A percentile compares a stretch with the other conserved stretches of the same genome.
These are phyloP conservation scores for Fusarium goolgardi DNA, from an alignment of 2,329 filamentous ascomycete genomes.

Conservation along the genomic window DNA sequence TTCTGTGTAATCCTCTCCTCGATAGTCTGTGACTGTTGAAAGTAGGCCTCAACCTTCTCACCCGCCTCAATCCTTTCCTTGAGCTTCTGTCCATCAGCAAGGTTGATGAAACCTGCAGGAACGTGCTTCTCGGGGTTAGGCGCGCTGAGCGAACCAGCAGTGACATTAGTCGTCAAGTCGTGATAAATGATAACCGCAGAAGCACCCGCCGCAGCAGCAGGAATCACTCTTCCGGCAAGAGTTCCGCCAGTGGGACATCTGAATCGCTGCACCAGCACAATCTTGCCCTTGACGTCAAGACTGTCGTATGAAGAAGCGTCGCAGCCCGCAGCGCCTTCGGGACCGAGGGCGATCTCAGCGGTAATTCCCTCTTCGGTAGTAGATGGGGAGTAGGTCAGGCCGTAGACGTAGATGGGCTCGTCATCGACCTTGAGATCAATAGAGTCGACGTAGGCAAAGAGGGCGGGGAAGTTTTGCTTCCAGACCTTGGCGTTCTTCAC, in stretches of 20 bases:
- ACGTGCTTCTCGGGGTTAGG: constrained; percentile 37
- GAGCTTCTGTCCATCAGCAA: constrained; percentile 56
- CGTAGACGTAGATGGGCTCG: constrained; percentile 32
- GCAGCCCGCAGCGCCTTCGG: constrained; percentile 41
- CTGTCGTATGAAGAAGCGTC: constrained; percentile 33
- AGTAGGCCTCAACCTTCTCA: constrained; percentile 46
- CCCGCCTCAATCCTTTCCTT: constrained; percentile 54
- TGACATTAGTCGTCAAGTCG: constrained; percentile 36
- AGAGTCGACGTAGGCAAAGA: constrained; percentile 59
- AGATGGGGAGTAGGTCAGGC: constrained; percentile 39
- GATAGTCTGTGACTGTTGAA: constrained; percentile 39
- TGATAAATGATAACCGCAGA: constrained; percentile 40
- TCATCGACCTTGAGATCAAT: constrained; percentile 49
- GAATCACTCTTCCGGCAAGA: constrained; percentile 38
- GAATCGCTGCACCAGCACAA: constrained; percentile 42
- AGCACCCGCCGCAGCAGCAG: constrained; percentile 37
- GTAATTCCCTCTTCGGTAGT: constrained; percentile 36
- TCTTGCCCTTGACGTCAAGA: constrained; percentile 44
- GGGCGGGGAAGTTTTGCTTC: constrained; percentile 62
- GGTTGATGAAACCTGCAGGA: constrained; percentile 38
- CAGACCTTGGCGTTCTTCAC: constrained; percentile 54
- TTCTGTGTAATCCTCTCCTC: constrained; percentile 42
- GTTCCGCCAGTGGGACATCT: constrained; percentile 43
- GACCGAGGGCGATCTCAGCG: constrained; percentile 37
- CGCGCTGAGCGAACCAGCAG: constrained; percentile 39